Percentiles rank a stretch among this genome's conserved stretches.
Evolutionary conservation across 495 filamentous ascomycete genomes (phyloP).

Genomic region (Sordaria brevicollis): DNA sequence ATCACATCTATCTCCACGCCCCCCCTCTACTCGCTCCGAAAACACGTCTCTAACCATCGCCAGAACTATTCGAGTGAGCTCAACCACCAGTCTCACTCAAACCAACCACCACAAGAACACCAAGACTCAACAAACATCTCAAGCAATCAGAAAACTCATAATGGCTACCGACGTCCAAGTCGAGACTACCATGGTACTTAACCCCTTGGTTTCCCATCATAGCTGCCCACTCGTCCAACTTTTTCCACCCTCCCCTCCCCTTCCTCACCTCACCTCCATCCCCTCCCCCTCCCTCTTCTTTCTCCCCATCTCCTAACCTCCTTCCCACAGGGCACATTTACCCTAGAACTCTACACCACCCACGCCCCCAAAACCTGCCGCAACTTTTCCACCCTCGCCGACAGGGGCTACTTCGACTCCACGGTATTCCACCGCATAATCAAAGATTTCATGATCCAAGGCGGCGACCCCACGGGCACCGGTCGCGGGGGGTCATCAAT

Average conservation of each 20-base stretch:
- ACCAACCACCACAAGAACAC: background rate
- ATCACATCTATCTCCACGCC: too few relatives aligned
- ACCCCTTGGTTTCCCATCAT: too few relatives aligned
- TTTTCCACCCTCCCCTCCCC: background rate
- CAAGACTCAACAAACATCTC: background rate
- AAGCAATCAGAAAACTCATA: background rate
- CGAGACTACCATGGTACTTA: conserved; percentile 55
- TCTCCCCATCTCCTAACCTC: conserved; percentile 10
- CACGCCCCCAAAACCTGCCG: conserved; percentile 57
- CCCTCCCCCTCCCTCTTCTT: background rate
- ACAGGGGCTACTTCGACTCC: conserved; percentile 76
- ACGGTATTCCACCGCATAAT: conserved; percentile 91
- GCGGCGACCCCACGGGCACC: conserved; percentile 91
- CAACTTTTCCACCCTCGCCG: conserved; percentile 74
- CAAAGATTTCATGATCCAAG: conserved; percentile 93
- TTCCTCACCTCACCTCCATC: background rate
- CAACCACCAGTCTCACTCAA: background rate
- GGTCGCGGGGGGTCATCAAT: conserved; percentile 84
- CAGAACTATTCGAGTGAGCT: background rate
- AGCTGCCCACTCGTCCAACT: too few relatives aligned
- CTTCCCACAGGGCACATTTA: conserved; percentile 57
- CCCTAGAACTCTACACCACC: conserved; percentile 71
- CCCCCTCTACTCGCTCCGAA: too few relatives aligned
- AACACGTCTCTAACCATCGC: background rate
- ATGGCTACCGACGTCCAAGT: conserved; percentile 72